A percentile compares a stretch with the other conserved stretches of the same genome.
Evolutionary conservation across 2,329 filamentous ascomycete genomes (phyloP).

Genomic region (Elsinoe perseae): DNA sequence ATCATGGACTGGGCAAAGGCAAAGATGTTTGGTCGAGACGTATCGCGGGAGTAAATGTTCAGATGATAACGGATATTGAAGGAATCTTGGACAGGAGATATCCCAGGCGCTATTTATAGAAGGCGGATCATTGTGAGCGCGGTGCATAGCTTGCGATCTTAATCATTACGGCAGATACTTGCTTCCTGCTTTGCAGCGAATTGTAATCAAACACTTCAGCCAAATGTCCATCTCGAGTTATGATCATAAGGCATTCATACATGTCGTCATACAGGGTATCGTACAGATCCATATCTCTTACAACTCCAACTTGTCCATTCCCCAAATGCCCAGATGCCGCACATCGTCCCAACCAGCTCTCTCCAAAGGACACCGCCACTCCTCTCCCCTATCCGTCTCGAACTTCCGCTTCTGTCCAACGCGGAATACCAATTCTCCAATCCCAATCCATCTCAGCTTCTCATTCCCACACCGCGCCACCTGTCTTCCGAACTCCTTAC

Average conservation of each 20-base stretch:
- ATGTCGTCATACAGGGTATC: background rate
- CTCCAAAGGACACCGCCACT: constrained; percentile 26
- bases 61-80: background rate
- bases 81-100: background rate
- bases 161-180: background rate
- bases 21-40: constrained; percentile 91
- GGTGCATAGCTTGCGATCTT: constrained; percentile 4
- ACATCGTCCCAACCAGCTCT: constrained; percentile 31
- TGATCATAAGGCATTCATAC: background rate
- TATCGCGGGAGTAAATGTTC: constrained; percentile 63
- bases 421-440: constrained; percentile 34
- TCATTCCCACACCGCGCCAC: constrained; percentile 30
- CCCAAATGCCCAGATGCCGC: constrained; percentile 39
- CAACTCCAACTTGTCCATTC: constrained; percentile 33
- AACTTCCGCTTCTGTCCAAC: constrained; percentile 24
- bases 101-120: constrained; percentile 4
- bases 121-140: constrained; percentile 1
- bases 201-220: background rate
- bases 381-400: constrained; percentile 22
- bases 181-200: background rate
- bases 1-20: constrained; percentile 94
- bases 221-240: background rate
- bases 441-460: constrained; percentile 33
- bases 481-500: constrained; percentile 25
- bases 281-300: background rate